Evolutionary conservation across 1,284 basidiomycete genomes (phyloP).

Genomic region (Microbotryomycetes sp.): DNA sequence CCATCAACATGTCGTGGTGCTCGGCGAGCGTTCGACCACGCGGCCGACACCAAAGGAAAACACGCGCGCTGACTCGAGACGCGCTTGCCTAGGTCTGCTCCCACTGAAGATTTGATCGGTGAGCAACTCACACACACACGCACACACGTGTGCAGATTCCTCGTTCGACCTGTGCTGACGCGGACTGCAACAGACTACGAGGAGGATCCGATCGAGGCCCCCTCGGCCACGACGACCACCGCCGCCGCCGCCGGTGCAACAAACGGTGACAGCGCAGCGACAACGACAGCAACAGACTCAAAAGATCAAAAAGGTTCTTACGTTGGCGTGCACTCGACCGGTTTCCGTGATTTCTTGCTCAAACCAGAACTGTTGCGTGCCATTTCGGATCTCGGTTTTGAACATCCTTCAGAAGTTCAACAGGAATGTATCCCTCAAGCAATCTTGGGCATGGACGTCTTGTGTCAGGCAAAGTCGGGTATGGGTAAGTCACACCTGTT

Average conservation of each 20-base stretch:
- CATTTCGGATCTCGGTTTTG: slow-evolving; percentile 97
- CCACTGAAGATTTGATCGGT: slow-evolving; percentile 31
- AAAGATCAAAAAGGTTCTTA: slow-evolving; percentile 89
- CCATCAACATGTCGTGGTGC: background rate
- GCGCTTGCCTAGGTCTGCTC: background rate
- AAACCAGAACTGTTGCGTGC: slow-evolving; percentile 95
- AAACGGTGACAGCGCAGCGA: slow-evolving; percentile 49
- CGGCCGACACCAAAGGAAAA: background rate
- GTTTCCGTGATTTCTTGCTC: slow-evolving; percentile 80
- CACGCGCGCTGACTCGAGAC: background rate
- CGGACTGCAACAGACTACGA: slow-evolving; percentile 47
- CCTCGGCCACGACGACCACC: slow-evolving; percentile 54
- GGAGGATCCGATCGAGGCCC: slow-evolving; percentile 57
- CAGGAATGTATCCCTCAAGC: slow-evolving; percentile 99
- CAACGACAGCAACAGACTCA: slow-evolving; percentile 57
- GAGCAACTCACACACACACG: background rate
- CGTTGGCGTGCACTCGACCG: slow-evolving; percentile 81
- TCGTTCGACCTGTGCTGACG: background rate
- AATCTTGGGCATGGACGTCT: slow-evolving; percentile 97
- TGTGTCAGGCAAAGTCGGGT: slow-evolving; percentile 99
- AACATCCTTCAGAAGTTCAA: slow-evolving; percentile 99
- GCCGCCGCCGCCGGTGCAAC: slow-evolving; percentile 37
- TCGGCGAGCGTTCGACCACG: background rate
- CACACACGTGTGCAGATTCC: background rate
- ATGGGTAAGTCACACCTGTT: slow-evolving; percentile 52